phyloP scores from a whole-genome alignment of 805 yeast species.

The Limtongia smithiae region DNA sequence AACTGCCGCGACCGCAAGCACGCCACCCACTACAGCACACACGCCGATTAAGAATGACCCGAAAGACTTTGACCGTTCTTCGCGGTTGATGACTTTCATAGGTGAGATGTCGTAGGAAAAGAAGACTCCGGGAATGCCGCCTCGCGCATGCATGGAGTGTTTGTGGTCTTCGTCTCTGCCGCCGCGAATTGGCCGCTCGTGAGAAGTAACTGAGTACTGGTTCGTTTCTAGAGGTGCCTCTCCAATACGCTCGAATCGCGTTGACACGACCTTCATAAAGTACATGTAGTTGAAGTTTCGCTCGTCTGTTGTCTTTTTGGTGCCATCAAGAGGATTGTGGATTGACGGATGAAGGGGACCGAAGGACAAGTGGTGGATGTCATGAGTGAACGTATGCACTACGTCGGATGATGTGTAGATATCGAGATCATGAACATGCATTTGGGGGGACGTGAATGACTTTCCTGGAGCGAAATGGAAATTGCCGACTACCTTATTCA shows the following conservation, averaged over 20 bases:
- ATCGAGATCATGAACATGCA: conserved; percentile 81
- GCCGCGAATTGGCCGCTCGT: conserved; percentile 78
- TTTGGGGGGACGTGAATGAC: conserved; percentile 53
- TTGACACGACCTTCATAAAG: conserved; percentile 84
- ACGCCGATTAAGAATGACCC: conserved; percentile 78
- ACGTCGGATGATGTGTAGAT: conserved; percentile 52
- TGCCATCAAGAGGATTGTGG: conserved; percentile 46
- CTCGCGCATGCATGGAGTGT: conserved; percentile 63
- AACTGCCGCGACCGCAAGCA: conserved; percentile 85
- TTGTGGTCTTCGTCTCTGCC: conserved; percentile 92
- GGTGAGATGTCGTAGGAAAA: conserved; percentile 91
- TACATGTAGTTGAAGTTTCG: conserved; percentile 62
- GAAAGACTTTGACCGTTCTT: conserved; percentile 67
- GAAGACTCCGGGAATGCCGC: conserved; percentile 89
- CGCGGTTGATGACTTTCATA: conserved; percentile 80
- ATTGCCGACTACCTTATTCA: conserved; percentile 85
- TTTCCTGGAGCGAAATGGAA: conserved; percentile 96
- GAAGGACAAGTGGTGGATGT: conserved; percentile 75
- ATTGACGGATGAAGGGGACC: conserved; percentile 48
- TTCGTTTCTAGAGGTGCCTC: conserved; percentile 60
- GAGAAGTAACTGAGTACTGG: conserved; percentile 84
- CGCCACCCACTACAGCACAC: conserved; percentile 88
- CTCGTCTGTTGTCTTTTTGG: conserved; percentile 46
- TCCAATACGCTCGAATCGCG: conserved; percentile 72
- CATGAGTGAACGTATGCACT: conserved; percentile 72